Evolutionary conservation across 352 stramenopile species (phyloP), one percentile per base, ranked within the genome.

Genomic region (Globisporangium middletonii): DNA sequence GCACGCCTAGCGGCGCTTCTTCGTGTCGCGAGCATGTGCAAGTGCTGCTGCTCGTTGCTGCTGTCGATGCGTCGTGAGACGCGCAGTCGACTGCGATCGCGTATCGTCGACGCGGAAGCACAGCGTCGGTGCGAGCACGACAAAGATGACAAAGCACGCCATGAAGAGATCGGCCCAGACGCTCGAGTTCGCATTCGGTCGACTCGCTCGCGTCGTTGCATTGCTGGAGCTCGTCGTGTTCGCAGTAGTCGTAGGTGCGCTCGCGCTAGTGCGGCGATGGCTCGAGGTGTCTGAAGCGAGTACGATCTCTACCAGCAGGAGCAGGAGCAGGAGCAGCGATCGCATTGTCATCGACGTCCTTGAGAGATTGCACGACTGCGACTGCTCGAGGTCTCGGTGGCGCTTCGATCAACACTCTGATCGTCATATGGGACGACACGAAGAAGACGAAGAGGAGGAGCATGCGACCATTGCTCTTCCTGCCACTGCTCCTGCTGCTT

Each of bases 41-140:
- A n/a, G 38, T 19, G 15, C 3, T 45, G 13, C 41, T n/a, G 26
- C 38, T 52, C 16, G 5, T 12, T 43, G 38, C 12, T 42, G 33
- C 12, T 45, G 33, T 35, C 13, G 42, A 0, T 26, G 50, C 1
- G 15, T 4, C 1, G 15, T 4, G 16, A n/a, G 41, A 5, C 16
- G 43, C n/a, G 18, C 5, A 12, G 18, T 27, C 7, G 18, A 15
- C 18, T 2, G 43, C n/a, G 43, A 48, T 12, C 16, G 43, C 43
- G 43, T 12, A 30, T 48, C 43, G 2, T 48, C 43, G 2, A 73
- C 64, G 26, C 68, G 69, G 69, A 89, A 91, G 41, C 83, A 68
- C 64, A 75, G 75, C 11, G 78, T 71, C 4, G 81, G 78, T 56
- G 71, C 76, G 55, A 91, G 69, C 53, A 91, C 73, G 53, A 88